A percentile compares a stretch with the other conserved stretches of the same genome.
These are phyloP conservation scores for Pleodorina starrii DNA, from an alignment of 139 green algal genomes.

Conservation along the genomic window DNA sequence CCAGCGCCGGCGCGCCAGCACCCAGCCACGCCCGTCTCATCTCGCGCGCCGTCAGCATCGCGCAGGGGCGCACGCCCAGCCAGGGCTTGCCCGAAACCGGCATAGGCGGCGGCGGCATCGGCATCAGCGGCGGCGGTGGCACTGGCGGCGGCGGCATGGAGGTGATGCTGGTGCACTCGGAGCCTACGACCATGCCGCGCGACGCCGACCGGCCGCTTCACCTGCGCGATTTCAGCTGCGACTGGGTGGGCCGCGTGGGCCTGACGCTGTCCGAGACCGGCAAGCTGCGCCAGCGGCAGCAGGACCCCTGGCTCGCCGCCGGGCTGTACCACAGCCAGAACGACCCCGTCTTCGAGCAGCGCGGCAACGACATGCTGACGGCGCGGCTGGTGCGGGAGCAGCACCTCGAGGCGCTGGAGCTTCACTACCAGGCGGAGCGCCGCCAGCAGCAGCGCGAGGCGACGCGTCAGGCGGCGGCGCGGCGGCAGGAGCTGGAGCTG, in stretches of 20 bases:
- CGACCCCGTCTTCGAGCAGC: slow-evolving; percentile 35
- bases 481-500: slow-evolving; percentile 39
- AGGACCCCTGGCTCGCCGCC: slow-evolving; percentile 9
- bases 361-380: slow-evolving; percentile 21
- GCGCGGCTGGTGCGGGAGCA: slow-evolving; percentile 47
- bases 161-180: slow-evolving; percentile 41
- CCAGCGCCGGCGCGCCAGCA: too few relatives aligned
- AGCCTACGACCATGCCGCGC: slow-evolving; percentile 35
- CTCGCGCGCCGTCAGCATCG: slow-evolving; percentile 42
- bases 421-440: slow-evolving; percentile 30
- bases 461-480: background rate
- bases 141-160: background rate
- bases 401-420: slow-evolving; percentile 32
- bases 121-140: too few relatives aligned
- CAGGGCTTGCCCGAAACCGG: too few relatives aligned
- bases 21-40: slow-evolving; percentile 40
- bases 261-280: slow-evolving; percentile 43
- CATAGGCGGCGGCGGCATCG: too few relatives aligned
- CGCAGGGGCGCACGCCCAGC: slow-evolving; percentile 39
- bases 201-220: slow-evolving; percentile 16
- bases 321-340: slow-evolving; percentile 36
- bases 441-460: slow-evolving; percentile 35
- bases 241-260: slow-evolving; percentile 40
- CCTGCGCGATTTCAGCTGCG: slow-evolving; percentile 40
- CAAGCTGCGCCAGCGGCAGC: background rate